phyloP scores from a whole-genome alignment of 345 rosid genomes.

The Excoecaria agallocha region DNA sequence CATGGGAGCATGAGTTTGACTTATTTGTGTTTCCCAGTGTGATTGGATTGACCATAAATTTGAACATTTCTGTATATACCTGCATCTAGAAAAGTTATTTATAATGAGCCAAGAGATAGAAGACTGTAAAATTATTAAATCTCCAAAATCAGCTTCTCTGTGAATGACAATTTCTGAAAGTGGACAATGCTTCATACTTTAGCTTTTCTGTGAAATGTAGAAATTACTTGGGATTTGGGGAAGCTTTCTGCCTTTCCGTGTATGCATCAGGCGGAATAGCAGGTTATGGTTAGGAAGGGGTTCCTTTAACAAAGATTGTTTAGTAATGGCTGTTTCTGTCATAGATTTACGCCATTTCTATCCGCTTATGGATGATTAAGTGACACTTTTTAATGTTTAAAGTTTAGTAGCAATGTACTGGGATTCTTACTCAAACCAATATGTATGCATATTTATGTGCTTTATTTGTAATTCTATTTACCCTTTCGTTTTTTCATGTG shows the following conservation, averaged over 20 bases:
- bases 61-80: neutral
- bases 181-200: neutral
- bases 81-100: neutral
- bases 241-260: neutral
- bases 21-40: neutral
- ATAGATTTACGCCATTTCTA: neutral
- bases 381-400: neutral
- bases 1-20: neutral
- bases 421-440: neutral
- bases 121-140: neutral
- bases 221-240: neutral
- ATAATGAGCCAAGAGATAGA: neutral
- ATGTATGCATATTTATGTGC: slow-evolving; percentile 13
- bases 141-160: neutral
- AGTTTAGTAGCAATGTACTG: neutral
- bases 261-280: neutral
- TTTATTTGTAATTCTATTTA: neutral
- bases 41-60: neutral
- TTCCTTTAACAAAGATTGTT: neutral
- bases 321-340: neutral
- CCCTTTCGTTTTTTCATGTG: neutral
- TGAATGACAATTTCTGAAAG: neutral
- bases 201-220: neutral
- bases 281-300: neutral
- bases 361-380: neutral